Base-by-base conservation (phyloP, 2,329 filamentous ascomycete species). In the Fonsecaea multimorphosa region DNA sequence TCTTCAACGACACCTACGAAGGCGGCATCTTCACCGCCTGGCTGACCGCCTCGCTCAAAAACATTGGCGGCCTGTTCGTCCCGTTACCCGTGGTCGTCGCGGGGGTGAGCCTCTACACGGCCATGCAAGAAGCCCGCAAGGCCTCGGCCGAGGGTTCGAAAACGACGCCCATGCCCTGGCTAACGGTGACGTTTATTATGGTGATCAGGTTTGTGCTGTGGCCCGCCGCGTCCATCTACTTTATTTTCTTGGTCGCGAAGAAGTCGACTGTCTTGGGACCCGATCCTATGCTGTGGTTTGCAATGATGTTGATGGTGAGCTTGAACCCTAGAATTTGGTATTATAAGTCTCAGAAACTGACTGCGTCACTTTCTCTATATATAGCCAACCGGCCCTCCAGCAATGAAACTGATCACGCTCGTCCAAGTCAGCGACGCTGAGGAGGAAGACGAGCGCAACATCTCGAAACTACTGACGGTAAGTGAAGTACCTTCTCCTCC, bases 261-360 rank as follows among this genome's bases (percentile, higher is more conserved):
- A 81, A 79, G 61, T 89, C 87, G 0, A 68, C 71, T 0, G 44
- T 86, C 2, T 72, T 91, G 1, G 79, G 80, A 2, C 71, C 78
- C 2, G 88, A 91, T 72, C 87, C 87, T 0, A 85, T 90, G 69
- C 75, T 91, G 34, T 90, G 87, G 87, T 90, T 90, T 71, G 80
- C 77, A 2, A 82, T 87, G 82, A 87, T 87, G 85, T 72, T 87
- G 31, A 86, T 86, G 82, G 58, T 60, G 46, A 60, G 58, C 38
- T 24, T n/a, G 2, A 6, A 16, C 16, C 7, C 22, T 19, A 6
- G 14, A 19, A n/a, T n/a, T n/a, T n/a, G n/a, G n/a, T n/a, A n/a
- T n/a, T n/a, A 31, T 31, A 31, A 31, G 36, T 34, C 32, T 14
- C 22, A n/a, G n/a, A n/a, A n/a, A n/a, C 36, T 40, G 12, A 16